Evolutionary conservation across 140 eudicot species (phyloP).

Genomic region (Senecio squalidus): DNA sequence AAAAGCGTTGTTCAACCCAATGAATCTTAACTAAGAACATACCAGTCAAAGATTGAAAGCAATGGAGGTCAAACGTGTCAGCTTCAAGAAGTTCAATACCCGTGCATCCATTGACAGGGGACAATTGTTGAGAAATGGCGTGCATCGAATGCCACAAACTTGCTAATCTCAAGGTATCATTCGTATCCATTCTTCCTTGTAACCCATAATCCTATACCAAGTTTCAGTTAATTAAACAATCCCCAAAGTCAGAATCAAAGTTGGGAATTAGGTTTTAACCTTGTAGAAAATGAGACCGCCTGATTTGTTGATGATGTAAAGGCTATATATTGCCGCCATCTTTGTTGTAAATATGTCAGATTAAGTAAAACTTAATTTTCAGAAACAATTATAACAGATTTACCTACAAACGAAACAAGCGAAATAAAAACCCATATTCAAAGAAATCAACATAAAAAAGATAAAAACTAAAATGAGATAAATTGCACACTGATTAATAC

Average conservation of each 20-base stretch:
- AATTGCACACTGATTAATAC: no score
- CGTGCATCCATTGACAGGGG: conserved; percentile 60
- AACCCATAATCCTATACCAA: conserved; percentile 73
- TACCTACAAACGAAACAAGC: no score
- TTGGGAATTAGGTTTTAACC: conserved; percentile 35
- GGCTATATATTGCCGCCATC: conserved; percentile 86
- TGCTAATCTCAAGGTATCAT: conserved; percentile 86
- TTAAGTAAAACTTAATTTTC: no score
- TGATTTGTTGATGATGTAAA: conserved; percentile 87
- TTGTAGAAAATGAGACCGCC: conserved; percentile 96
- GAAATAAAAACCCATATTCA: no score
- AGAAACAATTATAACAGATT: no score
- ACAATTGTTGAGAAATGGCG: conserved; percentile 92
- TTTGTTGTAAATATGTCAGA: not conserved
- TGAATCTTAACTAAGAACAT: no score
- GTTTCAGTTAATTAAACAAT: conserved; percentile 5
- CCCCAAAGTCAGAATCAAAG: not conserved
- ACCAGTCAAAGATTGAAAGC: conserved; percentile 97
- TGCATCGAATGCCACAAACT: conserved; percentile 99
- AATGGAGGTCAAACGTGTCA: conserved; percentile 89
- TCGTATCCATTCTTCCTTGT: conserved; percentile 96
- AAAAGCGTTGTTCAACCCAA: no score
- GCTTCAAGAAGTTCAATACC: conserved; percentile 96
- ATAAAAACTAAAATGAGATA: no score
- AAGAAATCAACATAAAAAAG: no score